Conservation (phyloP, 129 eudicot genomes). For the Tanacetum coccineum region DNA sequence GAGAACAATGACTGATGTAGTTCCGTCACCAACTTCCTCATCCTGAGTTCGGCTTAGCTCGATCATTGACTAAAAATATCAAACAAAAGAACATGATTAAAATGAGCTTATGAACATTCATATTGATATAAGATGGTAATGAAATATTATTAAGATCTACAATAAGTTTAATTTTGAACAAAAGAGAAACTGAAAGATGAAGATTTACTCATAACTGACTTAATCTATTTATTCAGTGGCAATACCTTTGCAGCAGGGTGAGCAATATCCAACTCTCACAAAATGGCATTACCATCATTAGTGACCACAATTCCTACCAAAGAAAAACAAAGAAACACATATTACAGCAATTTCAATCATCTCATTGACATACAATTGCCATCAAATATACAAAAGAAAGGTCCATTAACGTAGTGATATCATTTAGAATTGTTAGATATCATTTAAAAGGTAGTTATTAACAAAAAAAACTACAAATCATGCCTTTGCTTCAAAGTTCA, state of each 20-base stretch:
- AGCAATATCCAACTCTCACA: conserved; percentile 94
- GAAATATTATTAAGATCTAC: background rate
- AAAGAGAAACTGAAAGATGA: background rate
- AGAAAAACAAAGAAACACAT: background rate
- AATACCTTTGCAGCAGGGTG: conserved; percentile 98
- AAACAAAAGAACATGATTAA: background rate
- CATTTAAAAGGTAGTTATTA: no score
- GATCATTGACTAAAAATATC: conserved; percentile 75
- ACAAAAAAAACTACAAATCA: no score
- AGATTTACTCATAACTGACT: background rate
- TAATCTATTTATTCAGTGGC: background rate
- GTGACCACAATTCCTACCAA: conserved; percentile 91
- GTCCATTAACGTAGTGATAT: no score
- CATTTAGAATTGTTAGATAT: no score
- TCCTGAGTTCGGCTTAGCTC: conserved; percentile 97
- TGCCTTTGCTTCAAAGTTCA: no score
- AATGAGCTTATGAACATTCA: background rate
- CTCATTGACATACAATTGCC: background rate
- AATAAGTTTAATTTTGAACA: no score
- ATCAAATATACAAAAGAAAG: no score
- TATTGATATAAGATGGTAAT: background rate
- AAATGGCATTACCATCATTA: conserved; percentile 97
- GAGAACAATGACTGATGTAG: conserved; percentile 93
- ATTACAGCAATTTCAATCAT: background rate
- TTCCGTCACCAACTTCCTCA: conserved; percentile 99